Conservation (phyloP, 2,329 filamentous ascomycete genomes). For the Fusarium beomiforme region DNA sequence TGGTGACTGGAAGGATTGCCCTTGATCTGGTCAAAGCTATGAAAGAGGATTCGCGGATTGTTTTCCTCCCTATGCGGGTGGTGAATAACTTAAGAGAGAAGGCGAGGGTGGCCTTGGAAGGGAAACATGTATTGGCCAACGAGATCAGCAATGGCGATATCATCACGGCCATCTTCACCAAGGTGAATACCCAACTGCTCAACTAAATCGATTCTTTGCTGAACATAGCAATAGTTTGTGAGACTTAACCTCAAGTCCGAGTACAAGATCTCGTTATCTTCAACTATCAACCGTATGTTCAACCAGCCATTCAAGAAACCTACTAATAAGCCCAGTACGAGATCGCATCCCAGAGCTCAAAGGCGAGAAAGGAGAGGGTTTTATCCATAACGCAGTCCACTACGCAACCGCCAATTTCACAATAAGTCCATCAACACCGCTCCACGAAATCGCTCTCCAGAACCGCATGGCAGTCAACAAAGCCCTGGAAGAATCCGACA, state of each 20-base stretch:
- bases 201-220: too few relatives aligned
- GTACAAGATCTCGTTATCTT: neutral
- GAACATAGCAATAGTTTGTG: neutral
- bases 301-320: fast-evolving
- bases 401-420: neutral
- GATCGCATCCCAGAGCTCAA: neutral
- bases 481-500: neutral
- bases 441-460: neutral
- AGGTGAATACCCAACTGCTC: neutral
- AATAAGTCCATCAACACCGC: neutral
- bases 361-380: neutral
- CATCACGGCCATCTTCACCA: slow-evolving; percentile 1
- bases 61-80: neutral
- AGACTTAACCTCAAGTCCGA: neutral
- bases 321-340: neutral
- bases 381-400: neutral
- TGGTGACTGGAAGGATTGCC: neutral
- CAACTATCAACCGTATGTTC: neutral
- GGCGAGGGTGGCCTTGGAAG: neutral
- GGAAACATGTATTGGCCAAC: neutral
- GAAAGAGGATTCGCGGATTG: neutral
- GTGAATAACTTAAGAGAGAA: neutral
- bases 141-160: slow-evolving; percentile 6
- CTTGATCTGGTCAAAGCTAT: neutral
- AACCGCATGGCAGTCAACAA: neutral